Conservation (phyloP, 768 basidiomycete species). For the Collybiopsis luxurians region DNA sequence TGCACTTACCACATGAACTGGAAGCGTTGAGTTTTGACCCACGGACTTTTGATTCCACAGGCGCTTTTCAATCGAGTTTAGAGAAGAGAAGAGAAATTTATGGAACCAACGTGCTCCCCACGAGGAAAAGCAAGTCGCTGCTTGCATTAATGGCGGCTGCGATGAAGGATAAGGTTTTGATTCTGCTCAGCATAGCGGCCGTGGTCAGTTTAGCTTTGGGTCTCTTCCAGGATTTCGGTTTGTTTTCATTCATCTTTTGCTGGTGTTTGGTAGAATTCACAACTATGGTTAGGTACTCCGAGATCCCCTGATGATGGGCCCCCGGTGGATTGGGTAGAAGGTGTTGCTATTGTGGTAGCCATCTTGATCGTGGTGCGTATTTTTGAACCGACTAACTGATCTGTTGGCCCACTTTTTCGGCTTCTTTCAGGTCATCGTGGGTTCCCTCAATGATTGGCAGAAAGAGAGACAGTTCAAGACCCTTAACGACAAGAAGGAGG, state of each 20-base stretch:
- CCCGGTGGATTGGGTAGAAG: conserved; percentile 97
- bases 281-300: conserved; percentile 28
- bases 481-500: conserved; percentile 94
- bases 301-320: conserved; percentile 52
- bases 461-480: conserved; percentile 94
- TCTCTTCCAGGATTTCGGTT: conserved; percentile 89
- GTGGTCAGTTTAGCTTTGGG: conserved; percentile 92
- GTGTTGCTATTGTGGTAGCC: conserved; percentile 77
- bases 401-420: conserved; percentile 11
- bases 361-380: conserved; percentile 67
- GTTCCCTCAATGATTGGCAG: conserved; percentile 96
- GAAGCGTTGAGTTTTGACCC: neutral
- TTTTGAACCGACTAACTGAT: neutral
- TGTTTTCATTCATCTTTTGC: conserved; percentile 18
- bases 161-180: conserved; percentile 89
- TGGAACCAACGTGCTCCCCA: conserved; percentile 74
- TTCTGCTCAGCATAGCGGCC: conserved; percentile 89
- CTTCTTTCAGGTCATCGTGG: conserved; percentile 68
- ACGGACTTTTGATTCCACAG: conserved; percentile 6
- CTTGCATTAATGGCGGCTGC: conserved; percentile 82
- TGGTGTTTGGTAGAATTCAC: neutral
- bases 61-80: conserved; percentile 42
- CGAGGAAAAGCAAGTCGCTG: conserved; percentile 64
- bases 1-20: neutral
- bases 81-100: conserved; percentile 67